Evolutionary conservation across 257 asterid species (phyloP), one percentile per base, ranked within the genome.

Genomic region (Primulina huaijiensis): DNA sequence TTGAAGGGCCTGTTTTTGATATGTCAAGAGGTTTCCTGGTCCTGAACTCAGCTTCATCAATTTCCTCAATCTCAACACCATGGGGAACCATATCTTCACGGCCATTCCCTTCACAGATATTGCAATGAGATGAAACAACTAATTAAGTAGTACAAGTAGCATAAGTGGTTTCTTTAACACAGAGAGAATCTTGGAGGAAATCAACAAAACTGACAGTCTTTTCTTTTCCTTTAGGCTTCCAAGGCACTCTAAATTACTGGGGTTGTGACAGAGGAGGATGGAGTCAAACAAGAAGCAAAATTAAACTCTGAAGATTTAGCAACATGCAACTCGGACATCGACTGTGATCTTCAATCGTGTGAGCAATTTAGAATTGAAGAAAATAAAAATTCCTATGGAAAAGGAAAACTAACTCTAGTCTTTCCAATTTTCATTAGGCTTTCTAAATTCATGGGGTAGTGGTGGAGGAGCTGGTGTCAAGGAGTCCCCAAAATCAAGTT

Each of bases 51-150:
- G 37, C 74, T 52, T 38, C 46, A 50, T 53, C 76, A 17, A n/a
- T 64, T 11, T 30, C 56, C 10, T 37, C 9, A 43, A 21, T 23
- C 34, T 16, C 60, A 20, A 40, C 53, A 31, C 40, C 65, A 64
- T 46, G n/a, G 46, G 53, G 53, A 68, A 71, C 16, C 23, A 11
- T 35, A 50, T 0, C 10, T 72, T 16, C 25, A 25, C 19, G 55
- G 12, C 27, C 23, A 9, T 63, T 59, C 76, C 67, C 80, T 76
- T 37, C 30, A 61, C 53, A 72, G 31, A 53, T 29, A 29, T 55
- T 10, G 69, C 17, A 71, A 33, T 34, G 17, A 29, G 62, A 37
- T 19, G 19, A 65, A 50, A 53, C 33, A 2, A 57, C 46, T 50
- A 30, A 12, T 46, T 52, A 17, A 25, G 35, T 8, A 25, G 25